These are phyloP conservation scores for Trametes cubensis DNA, from an alignment of 768 basidiomycete species.

Conservation along the genomic window DNA sequence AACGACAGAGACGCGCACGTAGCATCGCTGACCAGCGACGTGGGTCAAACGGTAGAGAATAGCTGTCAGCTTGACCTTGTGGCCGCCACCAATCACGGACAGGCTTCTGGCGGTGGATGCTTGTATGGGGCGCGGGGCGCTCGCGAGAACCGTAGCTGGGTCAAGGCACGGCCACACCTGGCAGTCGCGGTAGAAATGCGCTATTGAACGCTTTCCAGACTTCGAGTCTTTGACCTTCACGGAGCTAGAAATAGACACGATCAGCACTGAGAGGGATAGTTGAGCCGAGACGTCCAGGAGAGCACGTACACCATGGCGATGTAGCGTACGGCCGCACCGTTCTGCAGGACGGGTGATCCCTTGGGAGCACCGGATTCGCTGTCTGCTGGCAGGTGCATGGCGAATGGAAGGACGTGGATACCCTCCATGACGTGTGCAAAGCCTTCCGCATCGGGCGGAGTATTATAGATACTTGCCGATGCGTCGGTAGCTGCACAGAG, in stretches of 20 bases:
- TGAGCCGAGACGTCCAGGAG: neutral
- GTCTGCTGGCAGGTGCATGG: slow-evolving; percentile 64
- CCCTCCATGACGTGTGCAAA: slow-evolving; percentile 68
- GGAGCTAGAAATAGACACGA: slow-evolving; percentile 46
- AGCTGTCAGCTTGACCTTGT: slow-evolving; percentile 63
- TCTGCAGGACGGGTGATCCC: slow-evolving; percentile 55
- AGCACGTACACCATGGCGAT: slow-evolving; percentile 74
- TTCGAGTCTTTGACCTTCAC: slow-evolving; percentile 72
- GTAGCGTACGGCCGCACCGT: slow-evolving; percentile 72
- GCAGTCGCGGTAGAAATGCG: slow-evolving; percentile 87
- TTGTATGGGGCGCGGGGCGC: slow-evolving; percentile 60
- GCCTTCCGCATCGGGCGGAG: slow-evolving; percentile 58
- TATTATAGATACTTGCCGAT: slow-evolving; percentile 46
- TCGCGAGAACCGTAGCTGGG: slow-evolving; percentile 59
- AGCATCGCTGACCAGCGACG: slow-evolving; percentile 81
- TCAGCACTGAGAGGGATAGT: neutral
- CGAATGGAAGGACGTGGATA: slow-evolving; percentile 70
- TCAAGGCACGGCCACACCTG: slow-evolving; percentile 79
- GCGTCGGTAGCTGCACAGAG: slow-evolving; percentile 54
- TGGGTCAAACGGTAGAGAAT: slow-evolving; percentile 72
- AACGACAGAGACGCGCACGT: slow-evolving; percentile 61
- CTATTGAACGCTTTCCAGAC: slow-evolving; percentile 67
- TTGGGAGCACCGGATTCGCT: slow-evolving; percentile 55
- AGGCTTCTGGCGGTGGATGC: slow-evolving; percentile 56
- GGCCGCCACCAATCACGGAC: slow-evolving; percentile 57